Evolutionary conservation across 2,329 filamentous ascomycete species (phyloP), one percentile per base, ranked within the genome.

Genomic region (Aspergillus aculeatinus): DNA sequence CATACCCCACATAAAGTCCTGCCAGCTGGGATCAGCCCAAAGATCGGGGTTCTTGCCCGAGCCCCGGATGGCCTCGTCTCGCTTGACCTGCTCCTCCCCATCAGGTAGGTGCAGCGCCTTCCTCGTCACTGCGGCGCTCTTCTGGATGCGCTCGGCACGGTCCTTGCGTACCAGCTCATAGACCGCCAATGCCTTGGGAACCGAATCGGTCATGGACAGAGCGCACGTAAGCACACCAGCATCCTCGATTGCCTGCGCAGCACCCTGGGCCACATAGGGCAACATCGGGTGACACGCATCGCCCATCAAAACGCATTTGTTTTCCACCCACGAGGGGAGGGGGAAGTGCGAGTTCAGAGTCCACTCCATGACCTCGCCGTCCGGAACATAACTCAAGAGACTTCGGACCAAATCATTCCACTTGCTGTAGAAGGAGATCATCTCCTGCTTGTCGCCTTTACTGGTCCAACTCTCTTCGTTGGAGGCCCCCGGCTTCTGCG

Each of bases 241-340:
- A 48, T 55, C 57, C 25, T 55, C 57, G 11, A 55, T 27, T 4
- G 51, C 51, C 51, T 50, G 44, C 16, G 44, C 51, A 21, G 57
- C 57, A 14, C 57, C 57, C 21, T 59, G 57, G 10, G 57, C 57
- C 16, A 55, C 42, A 16, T 59, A 55, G 4, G 51, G 57, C 44
- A 59, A 33, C 51, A 55, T 59, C 4, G 57, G 57, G 48, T 59
- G 57, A 35, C 57, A 54, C 16, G 50, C 35, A 49, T 59, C 57
- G 4, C 57, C 57, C 29, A 55, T 55, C 33, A 29, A 9, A 12
- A 55, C 52, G 10, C 27, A 39, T 25, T 19, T 35, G 19, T 55
- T 55, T 14, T 55, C 52, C 9, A 47, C 39, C 52, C 52, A 47
- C 5, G 39, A 47, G 16, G 52, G 52, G 12, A 55, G 52, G 12